These are phyloP conservation scores for Leptographium lundbergii DNA, from an alignment of 2,329 filamentous ascomycete species.

Conservation along the genomic window DNA sequence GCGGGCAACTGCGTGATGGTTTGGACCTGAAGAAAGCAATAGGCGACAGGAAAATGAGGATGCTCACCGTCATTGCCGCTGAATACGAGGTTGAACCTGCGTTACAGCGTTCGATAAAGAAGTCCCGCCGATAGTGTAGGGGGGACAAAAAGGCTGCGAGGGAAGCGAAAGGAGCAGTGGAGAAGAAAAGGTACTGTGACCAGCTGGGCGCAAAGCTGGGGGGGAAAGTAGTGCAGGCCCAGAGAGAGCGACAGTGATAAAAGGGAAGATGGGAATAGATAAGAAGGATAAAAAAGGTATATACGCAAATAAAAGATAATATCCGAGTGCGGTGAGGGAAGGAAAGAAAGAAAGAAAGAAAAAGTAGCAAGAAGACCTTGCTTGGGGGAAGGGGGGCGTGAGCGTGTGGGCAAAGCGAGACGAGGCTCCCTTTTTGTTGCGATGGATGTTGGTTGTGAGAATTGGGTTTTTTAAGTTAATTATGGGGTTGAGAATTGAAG, in stretches of 20 bases:
- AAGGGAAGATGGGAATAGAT: not conserved
- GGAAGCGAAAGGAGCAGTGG: not conserved
- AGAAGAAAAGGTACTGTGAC: not conserved
- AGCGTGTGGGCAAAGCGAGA: conserved; percentile 4
- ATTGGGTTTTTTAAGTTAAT: conserved; percentile 9
- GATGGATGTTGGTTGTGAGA: conserved; percentile 6
- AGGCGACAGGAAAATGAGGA: not conserved
- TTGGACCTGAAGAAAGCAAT: not conserved
- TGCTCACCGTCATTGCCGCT: not conserved
- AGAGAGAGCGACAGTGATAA: not conserved
- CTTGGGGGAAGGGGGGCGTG: not conserved
- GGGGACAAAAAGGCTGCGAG: not conserved
- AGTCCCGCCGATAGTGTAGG: not conserved
- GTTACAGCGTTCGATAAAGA: not conserved
- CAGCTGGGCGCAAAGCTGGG: not conserved
- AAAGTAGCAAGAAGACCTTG: conserved; percentile 8
- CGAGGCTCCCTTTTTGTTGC: conserved; percentile 10
- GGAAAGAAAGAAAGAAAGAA: not conserved
- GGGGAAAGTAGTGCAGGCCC: not conserved
- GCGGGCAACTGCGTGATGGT: not conserved
- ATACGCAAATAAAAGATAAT: not conserved
- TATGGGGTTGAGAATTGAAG: conserved; percentile 9
- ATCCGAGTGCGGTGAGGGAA: not conserved
- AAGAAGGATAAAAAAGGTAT: no score
- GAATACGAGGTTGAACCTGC: not conserved